Evolutionary conservation across 2,329 filamentous ascomycete genomes (phyloP).

Genomic region (Cercospora berteroae): DNA sequence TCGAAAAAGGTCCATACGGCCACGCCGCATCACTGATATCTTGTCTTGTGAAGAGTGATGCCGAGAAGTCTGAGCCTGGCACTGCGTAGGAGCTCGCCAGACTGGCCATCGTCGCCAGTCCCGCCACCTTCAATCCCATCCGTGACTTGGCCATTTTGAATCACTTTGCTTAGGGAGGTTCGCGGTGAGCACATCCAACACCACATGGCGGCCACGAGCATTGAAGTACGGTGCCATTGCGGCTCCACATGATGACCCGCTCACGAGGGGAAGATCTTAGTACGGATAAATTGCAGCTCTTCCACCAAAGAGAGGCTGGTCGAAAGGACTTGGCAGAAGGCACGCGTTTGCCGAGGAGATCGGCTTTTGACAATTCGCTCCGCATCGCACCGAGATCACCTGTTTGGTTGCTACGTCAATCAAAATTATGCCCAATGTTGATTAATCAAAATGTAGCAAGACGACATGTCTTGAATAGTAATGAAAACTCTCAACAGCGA

Average conservation of each 20-base stretch:
- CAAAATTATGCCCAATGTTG: background rate
- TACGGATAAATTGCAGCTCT: slow-evolving; percentile 10
- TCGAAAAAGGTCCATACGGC: slow-evolving; percentile 39
- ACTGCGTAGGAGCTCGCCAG: background rate
- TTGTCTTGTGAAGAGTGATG: slow-evolving; percentile 10
- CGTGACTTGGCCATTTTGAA: background rate
- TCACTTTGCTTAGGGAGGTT: background rate
- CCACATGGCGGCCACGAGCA: background rate
- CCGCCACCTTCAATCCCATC: background rate
- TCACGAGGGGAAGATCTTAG: slow-evolving; percentile 5
- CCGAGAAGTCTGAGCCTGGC: slow-evolving; percentile 2
- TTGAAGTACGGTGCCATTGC: slow-evolving; percentile 5
- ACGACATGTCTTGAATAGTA: background rate
- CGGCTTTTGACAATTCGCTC: background rate
- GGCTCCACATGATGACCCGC: slow-evolving; percentile 14
- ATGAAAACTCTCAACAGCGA: background rate
- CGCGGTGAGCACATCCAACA: background rate
- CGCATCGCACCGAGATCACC: slow-evolving; percentile 7
- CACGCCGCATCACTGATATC: slow-evolving; percentile 18
- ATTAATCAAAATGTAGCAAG: background rate
- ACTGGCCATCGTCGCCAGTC: background rate
- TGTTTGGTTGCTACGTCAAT: background rate
- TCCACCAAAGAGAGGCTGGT: slow-evolving; percentile 13
- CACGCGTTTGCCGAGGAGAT: background rate
- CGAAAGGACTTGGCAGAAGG: slow-evolving; percentile 4